These are phyloP conservation scores for Thelonectria discophora DNA, from an alignment of 2,329 filamentous ascomycete species.

Conservation along the genomic window DNA sequence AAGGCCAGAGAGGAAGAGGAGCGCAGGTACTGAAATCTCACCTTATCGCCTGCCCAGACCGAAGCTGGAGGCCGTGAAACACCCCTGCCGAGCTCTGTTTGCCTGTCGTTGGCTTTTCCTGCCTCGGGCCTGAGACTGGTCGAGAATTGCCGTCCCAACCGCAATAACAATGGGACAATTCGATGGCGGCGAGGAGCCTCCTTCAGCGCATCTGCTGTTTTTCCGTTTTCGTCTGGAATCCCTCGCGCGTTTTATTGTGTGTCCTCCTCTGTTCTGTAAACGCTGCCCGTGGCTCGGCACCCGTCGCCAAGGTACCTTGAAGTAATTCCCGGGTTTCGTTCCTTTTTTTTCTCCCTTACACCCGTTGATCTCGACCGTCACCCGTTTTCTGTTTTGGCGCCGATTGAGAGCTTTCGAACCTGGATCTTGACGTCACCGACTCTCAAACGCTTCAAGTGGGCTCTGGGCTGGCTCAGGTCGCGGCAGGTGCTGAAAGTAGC, in stretches of 20 bases:
- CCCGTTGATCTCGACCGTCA: not conserved
- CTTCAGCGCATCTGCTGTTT: not conserved
- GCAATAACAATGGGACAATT: slow-evolving; percentile 8
- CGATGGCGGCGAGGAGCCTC: not conserved
- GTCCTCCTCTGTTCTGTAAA: not conserved
- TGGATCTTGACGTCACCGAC: too few species aligned
- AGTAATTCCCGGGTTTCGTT: not conserved
- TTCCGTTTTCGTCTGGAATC: not conserved
- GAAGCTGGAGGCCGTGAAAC: slow-evolving; percentile 32
- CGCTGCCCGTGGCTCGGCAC: too few species aligned
- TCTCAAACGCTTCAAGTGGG: slow-evolving; percentile 1
- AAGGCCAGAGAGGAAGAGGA: not conserved
- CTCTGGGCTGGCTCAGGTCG: too few species aligned
- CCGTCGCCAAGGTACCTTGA: too few species aligned
- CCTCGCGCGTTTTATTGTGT: not conserved
- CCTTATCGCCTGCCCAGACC: slow-evolving; percentile 35
- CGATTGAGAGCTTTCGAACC: not conserved
- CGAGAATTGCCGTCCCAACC: slow-evolving; percentile 13
- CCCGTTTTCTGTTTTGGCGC: slow-evolving; percentile 4
- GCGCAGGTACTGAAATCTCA: slow-evolving; percentile 36
- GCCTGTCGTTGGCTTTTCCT: slow-evolving; percentile 17
- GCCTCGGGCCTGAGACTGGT: slow-evolving; percentile 10
- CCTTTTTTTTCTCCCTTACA: not conserved
- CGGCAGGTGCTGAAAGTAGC: too few species aligned
- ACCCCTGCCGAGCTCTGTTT: slow-evolving; percentile 27